Percentiles rank a stretch among this genome's conserved stretches.
Evolutionary conservation across 2,329 filamentous ascomycete species (phyloP).

Genomic region (Claviceps capensis): DNA sequence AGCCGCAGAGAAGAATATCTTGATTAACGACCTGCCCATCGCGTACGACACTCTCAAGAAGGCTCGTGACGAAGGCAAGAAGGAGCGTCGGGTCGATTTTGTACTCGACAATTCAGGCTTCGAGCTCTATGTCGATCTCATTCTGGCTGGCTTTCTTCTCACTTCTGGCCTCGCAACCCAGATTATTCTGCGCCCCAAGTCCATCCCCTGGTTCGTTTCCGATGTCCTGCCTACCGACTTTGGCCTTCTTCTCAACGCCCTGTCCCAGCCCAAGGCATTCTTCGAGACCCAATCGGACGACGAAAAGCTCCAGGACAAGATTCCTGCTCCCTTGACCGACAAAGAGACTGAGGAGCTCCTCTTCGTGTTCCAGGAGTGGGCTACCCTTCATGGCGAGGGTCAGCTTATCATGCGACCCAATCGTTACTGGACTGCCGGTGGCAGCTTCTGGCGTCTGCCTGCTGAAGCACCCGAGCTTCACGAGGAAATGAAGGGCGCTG

Average conservation of each 20-base stretch:
- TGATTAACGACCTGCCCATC: conserved; percentile 68
- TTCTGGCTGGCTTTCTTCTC: conserved; percentile 81
- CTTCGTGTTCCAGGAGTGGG: conserved; percentile 77
- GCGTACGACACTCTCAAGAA: conserved; percentile 57
- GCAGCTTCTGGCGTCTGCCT: conserved; percentile 82
- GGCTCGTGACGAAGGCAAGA: conserved; percentile 47
- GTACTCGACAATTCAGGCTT: conserved; percentile 96
- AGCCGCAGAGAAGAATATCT: conserved; percentile 76
- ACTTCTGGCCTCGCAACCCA: conserved; percentile 73
- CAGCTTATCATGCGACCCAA: conserved; percentile 74
- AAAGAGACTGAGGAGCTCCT: conserved; percentile 52
- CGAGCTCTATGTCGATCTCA: conserved; percentile 88
- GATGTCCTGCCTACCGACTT: conserved; percentile 87
- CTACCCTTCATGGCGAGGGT: conserved; percentile 64
- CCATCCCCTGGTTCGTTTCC: conserved; percentile 95
- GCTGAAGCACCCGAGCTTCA: conserved; percentile 50
- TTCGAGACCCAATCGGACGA: conserved; percentile 66
- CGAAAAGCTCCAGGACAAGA: conserved; percentile 40
- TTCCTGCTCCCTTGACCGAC: conserved; percentile 48
- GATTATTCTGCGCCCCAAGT: conserved; percentile 83
- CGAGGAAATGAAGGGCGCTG: conserved; percentile 66
- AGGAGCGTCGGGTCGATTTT: conserved; percentile 74
- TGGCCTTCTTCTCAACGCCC: conserved; percentile 60
- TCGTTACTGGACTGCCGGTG: conserved; percentile 78
- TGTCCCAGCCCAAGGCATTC: conserved; percentile 66